These are phyloP conservation scores for Teunomyces panamensis DNA, from an alignment of 805 yeast genomes.

Conservation along the genomic window DNA sequence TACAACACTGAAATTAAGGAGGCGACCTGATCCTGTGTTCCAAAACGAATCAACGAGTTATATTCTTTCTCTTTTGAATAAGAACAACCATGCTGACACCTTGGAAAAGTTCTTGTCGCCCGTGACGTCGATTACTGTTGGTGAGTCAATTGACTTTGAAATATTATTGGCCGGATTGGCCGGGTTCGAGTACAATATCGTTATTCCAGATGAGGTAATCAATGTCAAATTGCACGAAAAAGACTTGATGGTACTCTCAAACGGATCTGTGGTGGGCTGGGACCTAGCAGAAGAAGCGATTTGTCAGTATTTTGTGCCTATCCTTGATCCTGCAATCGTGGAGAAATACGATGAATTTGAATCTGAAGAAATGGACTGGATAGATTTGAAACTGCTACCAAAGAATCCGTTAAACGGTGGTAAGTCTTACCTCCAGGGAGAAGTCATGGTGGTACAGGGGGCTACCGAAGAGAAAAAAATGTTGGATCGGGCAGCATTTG, in stretches of 20 bases:
- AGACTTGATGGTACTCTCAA: conserved; percentile 66
- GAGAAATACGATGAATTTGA: conserved; percentile 48
- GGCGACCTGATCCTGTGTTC: conserved; percentile 21
- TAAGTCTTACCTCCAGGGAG: conserved; percentile 54
- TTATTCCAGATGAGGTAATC: conserved; percentile 65
- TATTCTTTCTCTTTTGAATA: conserved; percentile 23
- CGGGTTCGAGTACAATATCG: conserved; percentile 21
- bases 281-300: conserved; percentile 60
- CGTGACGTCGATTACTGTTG: conserved; percentile 68
- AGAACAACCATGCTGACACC: conserved; percentile 13
- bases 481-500: conserved; percentile 82
- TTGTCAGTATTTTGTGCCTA: conserved; percentile 47
- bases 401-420: conserved; percentile 22
- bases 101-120: conserved; percentile 34
- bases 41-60: conserved; percentile 22
- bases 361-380: conserved; percentile 83
- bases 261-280: conserved; percentile 86
- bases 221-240: conserved; percentile 41
- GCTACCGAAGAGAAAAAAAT: conserved; percentile 43
- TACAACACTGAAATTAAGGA: conserved; percentile 25
- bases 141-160: conserved; percentile 66
- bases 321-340: conserved; percentile 44
- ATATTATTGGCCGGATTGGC: conserved; percentile 34
- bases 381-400: conserved; percentile 41
- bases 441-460: conserved; percentile 65